Evolutionary conservation across 2,329 filamentous ascomycete species (phyloP).

Genomic region (Pseudopithomyces maydicus): DNA sequence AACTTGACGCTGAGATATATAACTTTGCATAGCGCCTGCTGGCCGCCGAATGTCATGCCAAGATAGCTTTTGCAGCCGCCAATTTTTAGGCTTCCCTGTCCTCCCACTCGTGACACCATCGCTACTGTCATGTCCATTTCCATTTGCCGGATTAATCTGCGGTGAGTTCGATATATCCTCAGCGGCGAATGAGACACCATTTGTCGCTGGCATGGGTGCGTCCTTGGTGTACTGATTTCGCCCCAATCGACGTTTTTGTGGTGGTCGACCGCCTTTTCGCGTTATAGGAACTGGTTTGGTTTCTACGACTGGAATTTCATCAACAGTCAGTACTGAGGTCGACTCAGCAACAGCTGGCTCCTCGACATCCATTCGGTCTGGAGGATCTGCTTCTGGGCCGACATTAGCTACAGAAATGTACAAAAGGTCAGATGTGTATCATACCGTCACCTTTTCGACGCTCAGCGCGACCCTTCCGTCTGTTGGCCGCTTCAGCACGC

Average conservation of each 20-base stretch:
- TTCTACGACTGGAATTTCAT: slow-evolving; percentile 31
- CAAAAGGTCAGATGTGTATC: slow-evolving; percentile 21
- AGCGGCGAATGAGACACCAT: slow-evolving; percentile 39
- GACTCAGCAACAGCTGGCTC: slow-evolving; percentile 28
- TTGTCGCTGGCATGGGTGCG: slow-evolving; percentile 33
- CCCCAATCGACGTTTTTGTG: slow-evolving; percentile 42
- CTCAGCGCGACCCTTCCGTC: slow-evolving; percentile 81
- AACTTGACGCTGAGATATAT: slow-evolving; percentile 85
- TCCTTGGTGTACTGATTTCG: slow-evolving; percentile 47
- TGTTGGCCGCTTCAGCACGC: slow-evolving; percentile 74
- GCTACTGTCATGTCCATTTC: slow-evolving; percentile 57
- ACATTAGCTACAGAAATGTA: slow-evolving; percentile 30
- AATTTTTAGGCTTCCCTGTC: slow-evolving; percentile 64
- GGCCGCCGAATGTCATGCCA: slow-evolving; percentile 89
- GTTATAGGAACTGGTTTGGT: slow-evolving; percentile 34
- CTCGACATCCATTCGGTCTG: slow-evolving; percentile 33
- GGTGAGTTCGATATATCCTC: slow-evolving; percentile 37
- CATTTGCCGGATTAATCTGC: slow-evolving; percentile 38
- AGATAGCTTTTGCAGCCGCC: slow-evolving; percentile 66
- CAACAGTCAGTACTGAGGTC: slow-evolving; percentile 28
- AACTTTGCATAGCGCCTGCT: slow-evolving; percentile 83
- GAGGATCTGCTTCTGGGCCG: slow-evolving; percentile 31
- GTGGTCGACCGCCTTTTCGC: slow-evolving; percentile 41
- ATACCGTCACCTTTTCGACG: slow-evolving; percentile 80
- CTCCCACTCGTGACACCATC: slow-evolving; percentile 59